A percentile compares a stretch with the other conserved stretches of the same genome.
Conservation (phyloP, 164 flowering plant genomes). For the Cinnamomum micranthum region DNA sequence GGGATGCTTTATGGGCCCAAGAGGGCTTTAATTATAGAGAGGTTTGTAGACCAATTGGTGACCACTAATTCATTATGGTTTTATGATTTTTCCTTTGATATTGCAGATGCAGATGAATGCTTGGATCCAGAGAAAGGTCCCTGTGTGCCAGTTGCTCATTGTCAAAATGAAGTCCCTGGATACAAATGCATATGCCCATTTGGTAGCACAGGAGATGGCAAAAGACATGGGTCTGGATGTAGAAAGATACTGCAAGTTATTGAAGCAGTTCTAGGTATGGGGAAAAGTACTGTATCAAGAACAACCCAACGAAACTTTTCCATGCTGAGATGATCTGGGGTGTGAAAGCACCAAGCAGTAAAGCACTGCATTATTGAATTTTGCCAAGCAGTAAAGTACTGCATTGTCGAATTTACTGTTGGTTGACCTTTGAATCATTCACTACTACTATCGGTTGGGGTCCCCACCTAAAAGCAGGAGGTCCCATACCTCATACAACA, state of each 20-base stretch:
- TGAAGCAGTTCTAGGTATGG: conserved; percentile 28
- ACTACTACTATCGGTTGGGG: too few relatives aligned
- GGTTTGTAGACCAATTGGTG: not conserved
- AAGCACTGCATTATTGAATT: too few relatives aligned
- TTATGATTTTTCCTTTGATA: not conserved
- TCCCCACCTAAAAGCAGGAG: too few relatives aligned
- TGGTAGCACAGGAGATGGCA: conserved; percentile 31
- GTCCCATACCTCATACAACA: not conserved
- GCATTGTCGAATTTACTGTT: too few relatives aligned
- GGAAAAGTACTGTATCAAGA: not conserved
- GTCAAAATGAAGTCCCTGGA: conserved; percentile 20
- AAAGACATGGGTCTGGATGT: conserved; percentile 25
- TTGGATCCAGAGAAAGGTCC: conserved; percentile 3
- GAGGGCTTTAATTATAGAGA: too few relatives aligned
- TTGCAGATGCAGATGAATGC: conserved; percentile 26
- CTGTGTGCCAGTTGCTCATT: conserved; percentile 18
- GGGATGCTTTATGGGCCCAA: not conserved
- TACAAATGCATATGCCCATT: conserved; percentile 27
- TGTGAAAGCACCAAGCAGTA: not conserved
- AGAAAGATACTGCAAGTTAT: conserved; percentile 17
- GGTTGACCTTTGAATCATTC: too few relatives aligned
- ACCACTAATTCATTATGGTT: not conserved
- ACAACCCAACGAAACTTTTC: not conserved
- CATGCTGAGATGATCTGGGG: not conserved
- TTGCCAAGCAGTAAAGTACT: too few relatives aligned